Evolutionary conservation across 2,329 filamentous ascomycete genomes (phyloP).

Genomic region (Exutisphaerella laricina): DNA sequence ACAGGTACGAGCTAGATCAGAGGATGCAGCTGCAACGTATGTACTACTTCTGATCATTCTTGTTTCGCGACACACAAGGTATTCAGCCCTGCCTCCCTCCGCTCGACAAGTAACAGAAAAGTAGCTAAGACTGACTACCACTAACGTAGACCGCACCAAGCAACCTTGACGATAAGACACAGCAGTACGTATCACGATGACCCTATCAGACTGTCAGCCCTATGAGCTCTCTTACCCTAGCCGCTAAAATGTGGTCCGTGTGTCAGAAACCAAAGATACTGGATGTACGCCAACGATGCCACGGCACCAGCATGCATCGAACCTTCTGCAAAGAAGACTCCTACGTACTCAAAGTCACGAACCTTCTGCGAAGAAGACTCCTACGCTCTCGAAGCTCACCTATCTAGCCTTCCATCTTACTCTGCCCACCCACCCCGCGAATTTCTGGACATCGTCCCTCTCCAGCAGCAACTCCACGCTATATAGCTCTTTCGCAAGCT

Average conservation of each 20-base stretch:
- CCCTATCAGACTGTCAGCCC: too few species aligned
- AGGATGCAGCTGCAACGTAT: background rate
- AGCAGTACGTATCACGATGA: too few species aligned
- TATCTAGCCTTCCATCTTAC: slow-evolving; percentile 66
- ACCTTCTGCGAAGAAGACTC: too few species aligned
- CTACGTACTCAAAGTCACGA: too few species aligned
- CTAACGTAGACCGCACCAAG: too few species aligned
- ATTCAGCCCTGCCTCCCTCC: background rate
- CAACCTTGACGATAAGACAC: too few species aligned
- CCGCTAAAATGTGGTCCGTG: slow-evolving; percentile 2
- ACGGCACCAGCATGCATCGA: background rate
- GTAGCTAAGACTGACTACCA: background rate
- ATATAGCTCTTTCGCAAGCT: slow-evolving; percentile 65
- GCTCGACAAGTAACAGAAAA: background rate
- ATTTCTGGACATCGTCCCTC: slow-evolving; percentile 65
- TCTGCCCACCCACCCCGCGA: slow-evolving; percentile 66
- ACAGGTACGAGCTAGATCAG: background rate
- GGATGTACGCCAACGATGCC: too few species aligned
- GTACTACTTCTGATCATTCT: background rate
- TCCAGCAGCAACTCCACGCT: slow-evolving; percentile 65
- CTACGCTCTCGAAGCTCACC: too few species aligned
- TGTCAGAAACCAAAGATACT: background rate
- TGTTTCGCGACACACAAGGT: background rate
- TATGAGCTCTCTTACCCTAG: too few species aligned
- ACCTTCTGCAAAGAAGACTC: too few species aligned